Conservation (phyloP, 1,284 basidiomycete genomes). For the Kalmanozyma brasiliensis region DNA sequence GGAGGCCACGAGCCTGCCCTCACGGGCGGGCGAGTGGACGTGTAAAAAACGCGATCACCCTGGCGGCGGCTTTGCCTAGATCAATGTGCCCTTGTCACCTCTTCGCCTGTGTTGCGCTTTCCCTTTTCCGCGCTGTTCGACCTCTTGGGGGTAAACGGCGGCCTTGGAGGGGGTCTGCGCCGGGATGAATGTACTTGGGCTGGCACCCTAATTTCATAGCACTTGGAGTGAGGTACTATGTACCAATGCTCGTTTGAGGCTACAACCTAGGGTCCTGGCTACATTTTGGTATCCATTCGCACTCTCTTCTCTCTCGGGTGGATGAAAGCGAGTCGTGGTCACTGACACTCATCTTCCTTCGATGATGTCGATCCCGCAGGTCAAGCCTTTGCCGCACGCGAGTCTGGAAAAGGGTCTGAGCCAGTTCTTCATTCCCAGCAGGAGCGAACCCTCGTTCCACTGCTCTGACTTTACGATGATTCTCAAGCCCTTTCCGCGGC, state of each 20-base stretch:
- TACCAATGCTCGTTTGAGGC: conserved; percentile 51
- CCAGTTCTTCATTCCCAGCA: conserved; percentile 13
- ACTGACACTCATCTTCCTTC: conserved; percentile 11
- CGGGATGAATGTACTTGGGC: conserved; percentile 53
- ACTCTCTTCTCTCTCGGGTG: background rate
- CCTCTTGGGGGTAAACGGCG: background rate
- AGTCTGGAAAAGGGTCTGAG: conserved; percentile 2
- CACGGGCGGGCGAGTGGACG: conserved; percentile 50
- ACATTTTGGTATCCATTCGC: conserved; percentile 21
- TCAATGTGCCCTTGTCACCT: conserved; percentile 52
- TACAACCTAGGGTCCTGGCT: conserved; percentile 53
- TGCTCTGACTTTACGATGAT: conserved; percentile 23
- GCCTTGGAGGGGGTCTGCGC: conserved; percentile 8
- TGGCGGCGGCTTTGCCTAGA: conserved; percentile 58
- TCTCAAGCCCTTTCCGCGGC: conserved; percentile 35
- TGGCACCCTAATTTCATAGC: conserved; percentile 59
- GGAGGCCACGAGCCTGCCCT: conserved; percentile 51
- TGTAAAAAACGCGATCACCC: conserved; percentile 54
- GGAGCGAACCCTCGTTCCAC: conserved; percentile 1
- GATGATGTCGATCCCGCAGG: conserved; percentile 8
- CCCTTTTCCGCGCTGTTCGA: conserved; percentile 2
- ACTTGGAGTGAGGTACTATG: conserved; percentile 54
- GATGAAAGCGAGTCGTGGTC: background rate
- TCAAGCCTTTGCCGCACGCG: conserved; percentile 28
- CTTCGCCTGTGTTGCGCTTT: conserved; percentile 41